Evolutionary conservation across 148 eudicot genomes (phyloP), one percentile per base, ranked within the genome.

Genomic region (Cornus suecica): DNA sequence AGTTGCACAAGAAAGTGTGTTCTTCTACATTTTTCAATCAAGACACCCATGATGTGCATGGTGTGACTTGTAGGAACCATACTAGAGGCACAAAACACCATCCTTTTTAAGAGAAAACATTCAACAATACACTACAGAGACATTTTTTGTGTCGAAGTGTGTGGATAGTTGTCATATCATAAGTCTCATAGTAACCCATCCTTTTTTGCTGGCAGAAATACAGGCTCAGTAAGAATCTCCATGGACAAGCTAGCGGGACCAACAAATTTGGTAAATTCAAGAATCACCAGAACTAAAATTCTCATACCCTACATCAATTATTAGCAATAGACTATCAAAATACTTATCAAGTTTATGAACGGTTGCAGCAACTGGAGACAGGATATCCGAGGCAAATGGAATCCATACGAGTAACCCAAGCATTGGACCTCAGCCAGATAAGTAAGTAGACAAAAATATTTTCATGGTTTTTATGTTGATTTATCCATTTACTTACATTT

Each of bases 151-250:
- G 76, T 25, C 25, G 22, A 0, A 20, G 54, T 15, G 61, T 54
- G n/a, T 10, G 16, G 62, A 7, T 0, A 37, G 10, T 32, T 48
- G 54, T 76, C 60, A 30, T 23, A 23, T 22, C 41, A 16, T 34
- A 32, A 52, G 27, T 29, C 41, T 31, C 52, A 66, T 8, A 66
- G 22, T 58, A 16, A 20, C 58, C 66, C 23, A 58, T 26, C 54
- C 51, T 80, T 83, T 83, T 78, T 70, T 65, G 48, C 76, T 76
- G 65, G 73, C 90, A 93, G 98, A 93, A 93, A 78, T 93, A 93
- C 82, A 93, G 98, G 73, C 94, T 93, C 69, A 91, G 97, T 75
- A 93, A 91, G 86, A 93, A 90, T 79, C 77, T 88, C 64, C 90
- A 91, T 62, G 92, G 92, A 51, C 98, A 93, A 72, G 69, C 92